Evolutionary conservation across 805 yeast species (phyloP).

Genomic region (Jamesozyma lodderae): DNA sequence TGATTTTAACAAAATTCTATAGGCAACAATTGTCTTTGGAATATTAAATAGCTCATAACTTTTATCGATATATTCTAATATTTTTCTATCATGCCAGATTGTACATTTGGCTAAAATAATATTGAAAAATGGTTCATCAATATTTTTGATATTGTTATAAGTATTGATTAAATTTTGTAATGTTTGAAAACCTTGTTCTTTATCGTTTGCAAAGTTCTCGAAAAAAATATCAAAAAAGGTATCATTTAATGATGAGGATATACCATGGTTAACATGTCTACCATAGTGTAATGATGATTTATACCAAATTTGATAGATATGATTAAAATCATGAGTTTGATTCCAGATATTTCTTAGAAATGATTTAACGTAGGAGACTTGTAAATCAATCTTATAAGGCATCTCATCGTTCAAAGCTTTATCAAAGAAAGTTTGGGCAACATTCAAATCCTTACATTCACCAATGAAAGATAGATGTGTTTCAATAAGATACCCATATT

Average conservation of each 20-base stretch:
- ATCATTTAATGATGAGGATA: constrained; percentile 63
- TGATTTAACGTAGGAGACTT: constrained; percentile 62
- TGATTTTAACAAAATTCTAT: constrained; percentile 65
- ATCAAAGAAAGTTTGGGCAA: constrained; percentile 66
- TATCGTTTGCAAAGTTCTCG: constrained; percentile 40
- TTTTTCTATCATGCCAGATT: constrained; percentile 58
- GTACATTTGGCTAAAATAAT: constrained; percentile 59
- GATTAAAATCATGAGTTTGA: constrained; percentile 47
- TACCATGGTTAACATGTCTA: constrained; percentile 51
- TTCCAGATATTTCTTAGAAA: constrained; percentile 54
- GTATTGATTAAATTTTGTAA: constrained; percentile 48
- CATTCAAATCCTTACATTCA: constrained; percentile 58
- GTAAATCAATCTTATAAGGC: constrained; percentile 64
- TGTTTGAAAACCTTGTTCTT: constrained; percentile 45
- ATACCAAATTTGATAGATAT: constrained; percentile 54
- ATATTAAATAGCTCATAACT: constrained; percentile 51
- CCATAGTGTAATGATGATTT: constrained; percentile 52
- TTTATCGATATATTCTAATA: constrained; percentile 52
- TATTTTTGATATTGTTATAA: constrained; percentile 47
- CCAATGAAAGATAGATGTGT: constrained; percentile 76
- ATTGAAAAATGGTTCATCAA: constrained; percentile 78
- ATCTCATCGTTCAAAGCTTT: constrained; percentile 60
- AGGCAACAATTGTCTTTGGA: constrained; percentile 56
- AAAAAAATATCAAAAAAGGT: constrained; percentile 63
- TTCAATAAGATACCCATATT: constrained; percentile 51